A percentile compares a stretch with the other conserved stretches of the same genome.
Evolutionary conservation across 1,139 yeast species (phyloP).

Genomic region (Lodderomyces beijingensis): DNA sequence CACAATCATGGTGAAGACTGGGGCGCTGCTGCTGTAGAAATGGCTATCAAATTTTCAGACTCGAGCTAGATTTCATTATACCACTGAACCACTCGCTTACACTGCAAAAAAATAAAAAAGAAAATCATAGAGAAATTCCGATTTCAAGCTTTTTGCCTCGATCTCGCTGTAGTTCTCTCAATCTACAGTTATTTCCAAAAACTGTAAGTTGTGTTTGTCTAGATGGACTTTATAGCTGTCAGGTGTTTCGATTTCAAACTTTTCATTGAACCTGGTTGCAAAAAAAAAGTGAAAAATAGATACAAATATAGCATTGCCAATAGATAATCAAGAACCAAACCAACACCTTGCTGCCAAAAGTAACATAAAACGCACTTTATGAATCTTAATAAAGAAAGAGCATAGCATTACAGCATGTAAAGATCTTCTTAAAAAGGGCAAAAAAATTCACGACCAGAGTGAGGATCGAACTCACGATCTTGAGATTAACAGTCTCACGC

Average conservation of each 20-base stretch:
- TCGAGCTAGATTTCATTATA: too few species aligned
- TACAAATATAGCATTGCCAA: background rate
- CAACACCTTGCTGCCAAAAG: too few species aligned
- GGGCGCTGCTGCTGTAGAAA: conserved; percentile 99
- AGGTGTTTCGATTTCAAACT: too few species aligned
- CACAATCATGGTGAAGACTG: conserved; percentile 98
- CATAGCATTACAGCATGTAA: too few species aligned
- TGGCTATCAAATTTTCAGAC: conserved; percentile 56
- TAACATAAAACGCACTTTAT: too few species aligned
- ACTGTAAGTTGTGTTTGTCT: too few species aligned
- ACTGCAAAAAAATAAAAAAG: background rate
- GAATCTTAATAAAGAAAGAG: too few species aligned
- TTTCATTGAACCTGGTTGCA: too few species aligned
- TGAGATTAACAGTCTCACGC: conserved; percentile 10
- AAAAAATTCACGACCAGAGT: conserved; percentile 7
- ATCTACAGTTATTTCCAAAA: too few species aligned
- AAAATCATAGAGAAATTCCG: background rate
- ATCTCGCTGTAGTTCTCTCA: background rate
- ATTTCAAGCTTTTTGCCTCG: background rate
- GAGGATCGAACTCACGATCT: conserved; percentile 11
- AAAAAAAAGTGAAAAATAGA: too few species aligned
- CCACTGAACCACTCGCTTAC: background rate
- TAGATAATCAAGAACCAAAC: background rate
- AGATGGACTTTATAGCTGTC: too few species aligned
- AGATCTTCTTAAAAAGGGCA: background rate